Percentiles rank a stretch among this genome's conserved stretches.
Evolutionary conservation across 2,329 filamentous ascomycete genomes (phyloP).

Genomic region (Epichloe scottii): DNA sequence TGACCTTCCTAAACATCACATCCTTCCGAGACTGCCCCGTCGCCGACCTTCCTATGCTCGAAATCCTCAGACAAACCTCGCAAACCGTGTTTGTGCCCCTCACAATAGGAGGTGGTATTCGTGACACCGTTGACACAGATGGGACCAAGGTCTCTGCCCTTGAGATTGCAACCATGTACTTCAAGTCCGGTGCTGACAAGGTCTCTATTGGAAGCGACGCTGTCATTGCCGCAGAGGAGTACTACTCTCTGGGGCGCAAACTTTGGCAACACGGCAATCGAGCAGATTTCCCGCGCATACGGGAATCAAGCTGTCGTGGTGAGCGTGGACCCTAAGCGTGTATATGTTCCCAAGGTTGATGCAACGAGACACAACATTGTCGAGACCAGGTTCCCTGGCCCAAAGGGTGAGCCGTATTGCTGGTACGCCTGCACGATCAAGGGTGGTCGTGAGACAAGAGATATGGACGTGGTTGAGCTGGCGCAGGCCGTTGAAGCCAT

Average conservation of each 20-base stretch:
- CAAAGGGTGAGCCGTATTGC: slow-evolving; percentile 66
- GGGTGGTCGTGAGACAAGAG: slow-evolving; percentile 85
- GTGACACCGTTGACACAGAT: slow-evolving; percentile 82
- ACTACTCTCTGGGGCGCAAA: slow-evolving; percentile 56
- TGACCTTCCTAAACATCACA: slow-evolving; percentile 97
- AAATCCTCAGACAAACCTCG: slow-evolving; percentile 75
- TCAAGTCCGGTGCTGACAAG: slow-evolving; percentile 93
- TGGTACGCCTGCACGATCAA: slow-evolving; percentile 99
- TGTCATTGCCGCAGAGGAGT: slow-evolving; percentile 84
- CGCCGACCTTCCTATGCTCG: slow-evolving; percentile 88
- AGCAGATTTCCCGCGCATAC: slow-evolving; percentile 87
- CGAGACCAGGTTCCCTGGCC: slow-evolving; percentile 55
- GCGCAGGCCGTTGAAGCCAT: slow-evolving; percentile 85
- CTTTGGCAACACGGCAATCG: slow-evolving; percentile 79
- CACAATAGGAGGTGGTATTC: slow-evolving; percentile 90
- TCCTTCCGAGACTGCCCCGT: slow-evolving; percentile 92
- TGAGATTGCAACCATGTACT: slow-evolving; percentile 92
- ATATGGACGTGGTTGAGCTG: slow-evolving; percentile 84
- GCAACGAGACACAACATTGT: slow-evolving; percentile 65
- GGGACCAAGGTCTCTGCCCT: slow-evolving; percentile 78
- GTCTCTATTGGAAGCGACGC: slow-evolving; percentile 94
- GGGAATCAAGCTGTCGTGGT: slow-evolving; percentile 96
- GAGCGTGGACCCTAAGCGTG: slow-evolving; percentile 82
- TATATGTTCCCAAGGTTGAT: slow-evolving; percentile 65
- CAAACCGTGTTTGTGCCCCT: slow-evolving; percentile 91